Conservation (phyloP, 208 protist genomes). For the Acanthamoeba triangularis region DNA sequence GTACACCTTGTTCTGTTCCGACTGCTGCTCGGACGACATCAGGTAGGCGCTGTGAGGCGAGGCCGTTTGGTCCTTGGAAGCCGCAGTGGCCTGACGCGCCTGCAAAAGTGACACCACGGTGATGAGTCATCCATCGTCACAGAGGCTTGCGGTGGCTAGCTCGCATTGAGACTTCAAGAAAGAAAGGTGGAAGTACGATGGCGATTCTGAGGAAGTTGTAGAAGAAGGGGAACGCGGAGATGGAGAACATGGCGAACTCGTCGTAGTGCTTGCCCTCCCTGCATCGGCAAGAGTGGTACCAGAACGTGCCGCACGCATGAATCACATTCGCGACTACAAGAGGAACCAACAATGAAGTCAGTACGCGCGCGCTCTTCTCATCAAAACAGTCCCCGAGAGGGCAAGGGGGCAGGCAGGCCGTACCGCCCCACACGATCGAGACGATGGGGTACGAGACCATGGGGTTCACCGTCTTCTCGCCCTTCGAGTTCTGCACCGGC, state of each 20-base stretch:
- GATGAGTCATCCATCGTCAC: not conserved
- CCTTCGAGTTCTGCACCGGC: not conserved
- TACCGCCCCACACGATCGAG: conserved; percentile 36
- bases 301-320: conserved; percentile 60
- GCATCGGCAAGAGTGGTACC: conserved; percentile 55
- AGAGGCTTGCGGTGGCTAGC: not conserved
- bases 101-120: not conserved
- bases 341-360: not conserved
- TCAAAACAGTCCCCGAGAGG: too few relatives aligned
- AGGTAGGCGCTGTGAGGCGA: not conserved
- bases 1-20: not conserved
- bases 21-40: conserved; percentile 13
- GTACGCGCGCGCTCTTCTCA: not conserved
- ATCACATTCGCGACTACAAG: not conserved
- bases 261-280: conserved; percentile 60
- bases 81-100: not conserved
- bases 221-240: conserved; percentile 63
- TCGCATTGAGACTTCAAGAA: not conserved
- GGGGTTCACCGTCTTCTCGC: not conserved
- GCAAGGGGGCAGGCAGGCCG: not conserved
- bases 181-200: not conserved
- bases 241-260: conserved; percentile 56
- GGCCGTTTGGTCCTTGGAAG: not conserved
- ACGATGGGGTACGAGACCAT: conserved; percentile 2
- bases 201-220: conserved; percentile 65